Percentiles rank a stretch among this genome's conserved stretches.
These are phyloP conservation scores for Iris pallida DNA, from an alignment of 116 monocot species.

Conservation along the genomic window DNA sequence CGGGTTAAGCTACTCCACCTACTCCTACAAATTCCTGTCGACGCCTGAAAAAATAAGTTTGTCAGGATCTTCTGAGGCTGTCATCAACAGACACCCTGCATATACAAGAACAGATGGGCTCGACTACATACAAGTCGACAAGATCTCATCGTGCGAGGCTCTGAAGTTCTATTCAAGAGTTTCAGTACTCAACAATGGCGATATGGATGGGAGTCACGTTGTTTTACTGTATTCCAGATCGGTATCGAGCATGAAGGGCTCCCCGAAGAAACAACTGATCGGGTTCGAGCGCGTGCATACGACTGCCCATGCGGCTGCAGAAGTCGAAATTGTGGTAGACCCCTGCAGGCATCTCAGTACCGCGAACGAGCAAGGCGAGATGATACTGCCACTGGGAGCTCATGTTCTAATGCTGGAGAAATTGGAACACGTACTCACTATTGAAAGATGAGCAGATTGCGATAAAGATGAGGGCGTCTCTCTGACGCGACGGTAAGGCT, in stretches of 20 bases:
- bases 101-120: conserved; percentile 11
- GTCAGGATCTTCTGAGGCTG: conserved; percentile 9
- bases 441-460: conserved; percentile 25
- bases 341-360: conserved; percentile 75
- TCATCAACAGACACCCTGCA: conserved; percentile 11
- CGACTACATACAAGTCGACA: conserved; percentile 37
- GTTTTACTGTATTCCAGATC: conserved; percentile 51
- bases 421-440: conserved; percentile 28
- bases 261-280: conserved; percentile 62
- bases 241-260: conserved; percentile 22
- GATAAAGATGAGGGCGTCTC: no score
- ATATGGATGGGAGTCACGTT: conserved; percentile 60
- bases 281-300: conserved; percentile 59
- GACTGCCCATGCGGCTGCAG: conserved; percentile 11
- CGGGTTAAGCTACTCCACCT: conserved; percentile 76
- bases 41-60: conserved; percentile 43
- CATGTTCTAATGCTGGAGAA: conserved; percentile 59
- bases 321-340: conserved; percentile 40
- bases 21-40: conserved; percentile 40
- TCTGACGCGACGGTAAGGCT: no score
- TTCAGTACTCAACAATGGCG: conserved; percentile 41
- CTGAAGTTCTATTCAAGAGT: conserved; percentile 46
- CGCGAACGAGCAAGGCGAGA: conserved; percentile 44
- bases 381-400: conserved; percentile 44
- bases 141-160: conserved; percentile 40